phyloP scores from a whole-genome alignment of 108 stramenopile genomes.

The Skeletonema costatum region DNA sequence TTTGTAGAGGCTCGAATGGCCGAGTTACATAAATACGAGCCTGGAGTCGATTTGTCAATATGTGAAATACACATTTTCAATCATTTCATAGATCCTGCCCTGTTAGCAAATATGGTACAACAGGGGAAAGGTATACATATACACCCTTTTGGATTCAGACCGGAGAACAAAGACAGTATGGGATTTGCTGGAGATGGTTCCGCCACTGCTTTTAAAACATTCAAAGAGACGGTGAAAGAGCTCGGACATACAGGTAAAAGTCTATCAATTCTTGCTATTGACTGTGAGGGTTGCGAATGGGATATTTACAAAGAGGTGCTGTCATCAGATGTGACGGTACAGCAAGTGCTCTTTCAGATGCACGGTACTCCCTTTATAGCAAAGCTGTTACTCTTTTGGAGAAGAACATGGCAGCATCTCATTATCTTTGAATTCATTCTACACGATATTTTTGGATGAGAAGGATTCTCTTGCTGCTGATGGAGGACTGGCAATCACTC shows the following conservation, averaged over 20 bases:
- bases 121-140: slow-evolving; percentile 28
- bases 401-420: background rate
- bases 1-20: slow-evolving; percentile 6
- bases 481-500: slow-evolving; percentile 66
- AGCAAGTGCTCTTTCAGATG: slow-evolving; percentile 45
- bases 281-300: slow-evolving; percentile 76
- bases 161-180: slow-evolving; percentile 22
- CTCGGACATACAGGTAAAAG: slow-evolving; percentile 59
- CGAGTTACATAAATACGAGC: slow-evolving; percentile 1
- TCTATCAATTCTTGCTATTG: slow-evolving; percentile 61
- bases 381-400: slow-evolving; percentile 20
- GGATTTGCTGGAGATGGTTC: background rate
- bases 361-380: slow-evolving; percentile 40
- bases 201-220: slow-evolving; percentile 42
- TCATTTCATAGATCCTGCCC: slow-evolving; percentile 14
- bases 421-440: slow-evolving; percentile 40
- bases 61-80: slow-evolving; percentile 78
- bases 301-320: slow-evolving; percentile 28
- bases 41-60: background rate
- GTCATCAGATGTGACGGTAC: slow-evolving; percentile 23
- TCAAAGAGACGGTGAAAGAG: slow-evolving; percentile 49
- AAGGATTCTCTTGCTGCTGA: slow-evolving; percentile 40
- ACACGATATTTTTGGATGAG: slow-evolving; percentile 50
- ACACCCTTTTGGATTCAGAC: slow-evolving; percentile 61
- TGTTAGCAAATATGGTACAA: background rate